Percentiles rank a stretch among this genome's conserved stretches.
Evolutionary conservation across 148 eudicot species (phyloP).

Genomic region (Vaccinium corymbosum): DNA sequence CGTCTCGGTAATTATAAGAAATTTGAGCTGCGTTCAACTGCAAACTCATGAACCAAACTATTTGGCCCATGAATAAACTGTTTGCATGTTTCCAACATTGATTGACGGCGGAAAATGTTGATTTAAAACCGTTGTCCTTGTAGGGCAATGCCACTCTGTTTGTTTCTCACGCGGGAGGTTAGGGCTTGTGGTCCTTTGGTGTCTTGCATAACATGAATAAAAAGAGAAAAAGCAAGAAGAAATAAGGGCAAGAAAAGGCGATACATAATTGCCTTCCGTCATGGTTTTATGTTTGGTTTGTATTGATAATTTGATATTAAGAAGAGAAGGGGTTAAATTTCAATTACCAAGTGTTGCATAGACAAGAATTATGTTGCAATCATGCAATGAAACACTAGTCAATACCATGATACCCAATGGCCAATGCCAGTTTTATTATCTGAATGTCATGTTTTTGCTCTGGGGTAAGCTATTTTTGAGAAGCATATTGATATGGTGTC

Average conservation of each 20-base stretch:
- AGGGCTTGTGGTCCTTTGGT: neutral
- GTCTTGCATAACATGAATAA: neutral
- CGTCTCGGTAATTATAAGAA: neutral
- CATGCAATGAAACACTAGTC: neutral
- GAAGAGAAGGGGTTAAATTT: constrained; percentile 2
- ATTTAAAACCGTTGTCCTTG: neutral
- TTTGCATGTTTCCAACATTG: constrained; percentile 5
- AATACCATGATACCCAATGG: neutral
- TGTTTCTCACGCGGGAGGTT: neutral
- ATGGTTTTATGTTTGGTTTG: neutral
- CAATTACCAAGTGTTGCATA: neutral
- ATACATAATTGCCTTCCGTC: neutral
- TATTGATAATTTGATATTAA: neutral
- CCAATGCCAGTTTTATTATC: neutral
- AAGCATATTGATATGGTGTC: neutral
- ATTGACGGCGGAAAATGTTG: neutral
- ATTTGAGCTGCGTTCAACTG: neutral
- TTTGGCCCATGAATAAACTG: neutral
- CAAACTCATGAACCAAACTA: neutral
- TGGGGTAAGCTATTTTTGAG: neutral
- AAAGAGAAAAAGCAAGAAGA: neutral
- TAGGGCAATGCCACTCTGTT: neutral
- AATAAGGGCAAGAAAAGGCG: neutral
- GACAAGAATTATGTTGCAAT: neutral
- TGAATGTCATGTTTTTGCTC: neutral